Evolutionary conservation across 805 yeast species (phyloP).

Genomic region (Nakazawaea anatomiae): DNA sequence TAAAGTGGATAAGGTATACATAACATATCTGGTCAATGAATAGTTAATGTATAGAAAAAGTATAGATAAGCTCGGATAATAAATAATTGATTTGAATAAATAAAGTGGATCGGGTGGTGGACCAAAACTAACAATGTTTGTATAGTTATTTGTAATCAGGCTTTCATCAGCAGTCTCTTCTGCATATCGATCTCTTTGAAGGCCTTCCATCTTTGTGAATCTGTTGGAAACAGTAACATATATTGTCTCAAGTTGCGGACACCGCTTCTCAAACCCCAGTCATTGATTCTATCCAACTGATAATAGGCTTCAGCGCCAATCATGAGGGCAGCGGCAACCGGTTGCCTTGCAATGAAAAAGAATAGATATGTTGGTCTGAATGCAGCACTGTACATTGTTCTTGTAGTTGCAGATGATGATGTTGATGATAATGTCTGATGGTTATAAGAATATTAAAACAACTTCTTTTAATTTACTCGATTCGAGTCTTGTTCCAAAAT

Average conservation of each 20-base stretch:
- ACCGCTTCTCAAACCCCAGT: slow-evolving; percentile 24
- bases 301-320: slow-evolving; percentile 27
- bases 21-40: too few species aligned
- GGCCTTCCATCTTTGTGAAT: slow-evolving; percentile 20
- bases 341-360: slow-evolving; percentile 30
- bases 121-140: too few species aligned
- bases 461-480: too few species aligned
- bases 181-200: slow-evolving; percentile 26
- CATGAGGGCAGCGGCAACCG: slow-evolving; percentile 27
- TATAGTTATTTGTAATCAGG: background rate
- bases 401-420: background rate
- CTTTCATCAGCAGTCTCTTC: slow-evolving; percentile 15
- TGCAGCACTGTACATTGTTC: slow-evolving; percentile 18
- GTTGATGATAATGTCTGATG: background rate
- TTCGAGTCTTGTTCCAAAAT: too few species aligned
- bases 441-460: background rate
- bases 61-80: background rate
- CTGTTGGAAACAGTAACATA: slow-evolving; percentile 27
- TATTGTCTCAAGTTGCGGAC: slow-evolving; percentile 21
- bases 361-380: slow-evolving; percentile 30
- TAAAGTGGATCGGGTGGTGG: background rate
- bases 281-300: slow-evolving; percentile 28
- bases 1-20: too few species aligned
- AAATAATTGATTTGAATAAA: background rate
- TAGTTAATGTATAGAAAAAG: too few species aligned